phyloP scores from a whole-genome alignment of 257 asterid species.

The Fraxinus cuspidata region DNA sequence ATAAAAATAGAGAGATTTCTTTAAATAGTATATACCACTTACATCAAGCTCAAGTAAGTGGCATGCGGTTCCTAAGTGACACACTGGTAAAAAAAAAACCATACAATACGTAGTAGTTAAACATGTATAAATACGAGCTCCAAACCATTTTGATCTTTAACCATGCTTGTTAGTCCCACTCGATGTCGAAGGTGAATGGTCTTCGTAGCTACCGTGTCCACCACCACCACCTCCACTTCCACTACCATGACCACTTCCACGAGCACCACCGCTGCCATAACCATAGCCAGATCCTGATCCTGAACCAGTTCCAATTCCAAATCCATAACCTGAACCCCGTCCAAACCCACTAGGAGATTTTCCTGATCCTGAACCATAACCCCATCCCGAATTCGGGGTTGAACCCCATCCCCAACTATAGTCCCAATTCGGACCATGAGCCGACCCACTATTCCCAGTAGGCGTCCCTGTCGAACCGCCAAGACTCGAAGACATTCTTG shows the following conservation, averaged over 20 bases:
- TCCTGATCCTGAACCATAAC: conserved; percentile 60
- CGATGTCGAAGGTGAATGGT: neutral
- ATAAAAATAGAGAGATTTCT: neutral
- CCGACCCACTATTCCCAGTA: conserved; percentile 44
- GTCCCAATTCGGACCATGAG: conserved; percentile 48
- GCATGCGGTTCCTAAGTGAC: neutral
- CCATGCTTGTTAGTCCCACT: conserved; percentile 31
- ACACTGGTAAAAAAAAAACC: neutral
- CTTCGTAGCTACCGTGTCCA: conserved; percentile 18
- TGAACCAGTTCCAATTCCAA: conserved; percentile 40
- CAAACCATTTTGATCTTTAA: conserved; percentile 2
- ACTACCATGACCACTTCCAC: conserved; percentile 43
- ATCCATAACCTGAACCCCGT: conserved; percentile 46
- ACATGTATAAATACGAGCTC: neutral
- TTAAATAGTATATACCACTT: neutral
- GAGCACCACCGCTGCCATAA: conserved; percentile 46
- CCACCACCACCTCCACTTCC: conserved; percentile 39
- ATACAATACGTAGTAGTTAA: neutral
- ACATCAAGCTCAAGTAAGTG: neutral
- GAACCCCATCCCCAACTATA: conserved; percentile 58
- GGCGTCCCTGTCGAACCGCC: conserved; percentile 26
- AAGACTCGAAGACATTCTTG: conserved; percentile 16
- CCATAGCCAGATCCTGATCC: conserved; percentile 50
- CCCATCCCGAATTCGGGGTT: conserved; percentile 59
- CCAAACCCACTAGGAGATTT: conserved; percentile 46